Conservation (phyloP, 108 stramenopile genomes). For the Skeletonema marinoi region DNA sequence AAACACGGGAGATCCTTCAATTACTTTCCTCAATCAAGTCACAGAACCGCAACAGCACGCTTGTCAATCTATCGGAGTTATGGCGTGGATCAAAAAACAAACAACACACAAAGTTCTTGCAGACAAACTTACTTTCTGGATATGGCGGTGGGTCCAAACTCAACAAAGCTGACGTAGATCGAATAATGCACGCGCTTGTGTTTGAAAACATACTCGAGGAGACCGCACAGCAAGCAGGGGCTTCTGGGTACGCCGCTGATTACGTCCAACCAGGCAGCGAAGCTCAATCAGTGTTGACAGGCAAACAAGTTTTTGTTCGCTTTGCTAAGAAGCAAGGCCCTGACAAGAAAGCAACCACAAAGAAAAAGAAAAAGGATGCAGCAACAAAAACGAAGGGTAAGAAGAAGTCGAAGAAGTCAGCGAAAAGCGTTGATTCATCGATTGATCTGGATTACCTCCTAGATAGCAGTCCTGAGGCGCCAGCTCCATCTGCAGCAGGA, state of each 20-base stretch:
- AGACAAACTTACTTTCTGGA: slow-evolving; percentile 24
- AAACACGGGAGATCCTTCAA: slow-evolving; percentile 58
- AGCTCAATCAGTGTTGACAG: slow-evolving; percentile 47
- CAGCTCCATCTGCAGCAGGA: slow-evolving; percentile 7
- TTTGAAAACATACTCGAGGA: slow-evolving; percentile 79
- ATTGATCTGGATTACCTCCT: not conserved
- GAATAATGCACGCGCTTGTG: slow-evolving; percentile 72
- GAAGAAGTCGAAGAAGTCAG: slow-evolving; percentile 31
- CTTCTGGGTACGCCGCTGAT: slow-evolving; percentile 69
- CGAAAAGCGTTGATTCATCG: slow-evolving; percentile 8
- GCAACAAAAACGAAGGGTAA: slow-evolving; percentile 34
- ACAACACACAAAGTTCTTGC: slow-evolving; percentile 56
- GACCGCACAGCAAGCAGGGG: slow-evolving; percentile 43
- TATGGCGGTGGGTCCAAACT: slow-evolving; percentile 73
- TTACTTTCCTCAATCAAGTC: slow-evolving; percentile 44
- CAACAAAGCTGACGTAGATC: slow-evolving; percentile 70
- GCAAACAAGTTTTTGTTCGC: slow-evolving; percentile 66
- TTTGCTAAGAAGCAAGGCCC: slow-evolving; percentile 50
- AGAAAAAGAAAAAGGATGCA: slow-evolving; percentile 36
- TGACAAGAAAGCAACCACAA: slow-evolving; percentile 38
- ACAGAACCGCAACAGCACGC: slow-evolving; percentile 50
- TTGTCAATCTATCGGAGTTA: slow-evolving; percentile 74
- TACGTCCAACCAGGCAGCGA: slow-evolving; percentile 69
- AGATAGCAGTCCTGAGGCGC: not conserved
- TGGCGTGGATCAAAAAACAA: slow-evolving; percentile 81